phyloP scores from a whole-genome alignment of 1,139 yeast species.

The Blastobotrys serpentis region DNA sequence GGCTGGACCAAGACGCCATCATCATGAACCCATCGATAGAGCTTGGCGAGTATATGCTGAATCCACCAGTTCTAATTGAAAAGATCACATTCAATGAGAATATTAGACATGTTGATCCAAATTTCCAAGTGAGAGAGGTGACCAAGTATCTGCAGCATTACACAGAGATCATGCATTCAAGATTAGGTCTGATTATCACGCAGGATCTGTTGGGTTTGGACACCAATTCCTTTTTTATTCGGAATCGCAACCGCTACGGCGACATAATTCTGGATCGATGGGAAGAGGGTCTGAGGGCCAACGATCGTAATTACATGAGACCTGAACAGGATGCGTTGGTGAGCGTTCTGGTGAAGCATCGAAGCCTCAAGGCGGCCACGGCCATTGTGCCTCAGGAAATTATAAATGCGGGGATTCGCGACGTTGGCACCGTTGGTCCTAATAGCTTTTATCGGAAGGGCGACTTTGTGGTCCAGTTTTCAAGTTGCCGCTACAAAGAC shows the following conservation, averaged over 20 bases:
- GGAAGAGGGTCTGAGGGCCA: conserved; percentile 23
- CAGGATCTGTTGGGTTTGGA: conserved; percentile 38
- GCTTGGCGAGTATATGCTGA: conserved; percentile 26
- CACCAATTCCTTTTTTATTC: conserved; percentile 40
- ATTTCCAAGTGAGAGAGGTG: conserved; percentile 23
- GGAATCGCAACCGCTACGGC: conserved; percentile 29
- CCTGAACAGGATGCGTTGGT: conserved; percentile 31
- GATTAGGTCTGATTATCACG: conserved; percentile 25
- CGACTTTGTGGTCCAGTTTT: conserved; percentile 8
- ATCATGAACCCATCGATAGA: conserved; percentile 28
- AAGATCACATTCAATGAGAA: conserved; percentile 31
- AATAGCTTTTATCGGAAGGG: conserved; percentile 7
- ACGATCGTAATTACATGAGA: conserved; percentile 19
- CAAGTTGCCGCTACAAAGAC: conserved; percentile 5
- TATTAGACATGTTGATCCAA: conserved; percentile 23
- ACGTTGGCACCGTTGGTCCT: conserved; percentile 8
- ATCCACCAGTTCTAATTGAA: conserved; percentile 25
- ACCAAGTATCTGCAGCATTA: conserved; percentile 17
- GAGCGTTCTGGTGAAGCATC: conserved; percentile 26
- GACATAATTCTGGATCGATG: conserved; percentile 27
- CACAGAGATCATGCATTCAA: conserved; percentile 5
- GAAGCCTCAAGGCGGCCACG: conserved; percentile 7
- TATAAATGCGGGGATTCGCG: conserved; percentile 5
- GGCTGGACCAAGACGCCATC: conserved; percentile 33
- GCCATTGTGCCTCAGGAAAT: neutral